Evolutionary conservation across 768 basidiomycete genomes (phyloP).

Genomic region (Porpolomopsis calyptriformis): DNA sequence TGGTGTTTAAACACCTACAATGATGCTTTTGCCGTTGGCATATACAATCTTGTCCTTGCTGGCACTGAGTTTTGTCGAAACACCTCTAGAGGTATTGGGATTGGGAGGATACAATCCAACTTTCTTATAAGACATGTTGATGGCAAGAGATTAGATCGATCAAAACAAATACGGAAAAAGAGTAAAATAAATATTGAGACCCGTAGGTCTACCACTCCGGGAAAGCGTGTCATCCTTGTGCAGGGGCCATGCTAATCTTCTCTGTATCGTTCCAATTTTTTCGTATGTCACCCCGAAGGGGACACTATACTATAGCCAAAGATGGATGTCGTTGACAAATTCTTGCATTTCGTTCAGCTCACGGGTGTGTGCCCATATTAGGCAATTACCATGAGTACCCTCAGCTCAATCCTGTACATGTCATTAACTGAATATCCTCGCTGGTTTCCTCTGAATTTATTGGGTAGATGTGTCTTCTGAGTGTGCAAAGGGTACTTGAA

Average conservation of each 20-base stretch:
- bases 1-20: constrained; percentile 43
- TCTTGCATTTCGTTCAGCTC: constrained; percentile 23
- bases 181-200: constrained; percentile 44
- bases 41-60: constrained; percentile 79
- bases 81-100: constrained; percentile 56
- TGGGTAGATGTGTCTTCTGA: too few species aligned
- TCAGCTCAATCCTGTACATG: background rate
- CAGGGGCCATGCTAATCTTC: constrained; percentile 99
- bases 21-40: constrained; percentile 71
- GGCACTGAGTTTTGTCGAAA: constrained; percentile 61
- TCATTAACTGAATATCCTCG: too few species aligned
- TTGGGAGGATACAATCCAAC: constrained; percentile 52
- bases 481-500: too few species aligned
- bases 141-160: background rate
- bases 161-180: background rate
- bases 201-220: constrained; percentile 75
- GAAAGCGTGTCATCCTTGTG: constrained; percentile 99
- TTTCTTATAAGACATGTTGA: constrained; percentile 39
- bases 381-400: background rate
- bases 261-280: constrained; percentile 99
- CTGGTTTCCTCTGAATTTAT: too few species aligned
- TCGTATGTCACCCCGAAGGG: constrained; percentile 91
- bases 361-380: background rate
- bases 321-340: background rate
- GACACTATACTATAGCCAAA: constrained; percentile 28